Conservation (phyloP, 2,329 filamentous ascomycete species). For the Sclerotinia minor region DNA sequence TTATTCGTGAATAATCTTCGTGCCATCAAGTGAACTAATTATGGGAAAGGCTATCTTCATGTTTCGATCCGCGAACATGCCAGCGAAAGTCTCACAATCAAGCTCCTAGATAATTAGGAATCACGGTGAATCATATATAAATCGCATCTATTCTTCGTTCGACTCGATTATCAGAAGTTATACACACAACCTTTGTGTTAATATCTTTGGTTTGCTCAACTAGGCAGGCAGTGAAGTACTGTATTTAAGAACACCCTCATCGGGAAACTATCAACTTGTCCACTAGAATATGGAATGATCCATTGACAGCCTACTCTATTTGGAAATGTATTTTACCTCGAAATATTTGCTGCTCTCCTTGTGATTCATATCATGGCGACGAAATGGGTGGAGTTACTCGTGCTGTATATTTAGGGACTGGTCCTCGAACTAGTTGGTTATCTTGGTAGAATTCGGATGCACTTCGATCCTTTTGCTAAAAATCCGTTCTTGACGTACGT, state of each 20-base stretch:
- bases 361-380: constrained; percentile 43
- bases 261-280: neutral
- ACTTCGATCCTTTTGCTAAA: constrained; percentile 29
- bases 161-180: neutral
- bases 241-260: neutral
- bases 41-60: neutral
- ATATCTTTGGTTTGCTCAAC: neutral
- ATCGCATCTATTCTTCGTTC: neutral
- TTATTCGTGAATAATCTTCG: neutral
- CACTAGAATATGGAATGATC: neutral
- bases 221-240: neutral
- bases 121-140: neutral
- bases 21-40: neutral
- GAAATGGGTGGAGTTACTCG: constrained; percentile 57
- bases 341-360: constrained; percentile 30
- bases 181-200: neutral
- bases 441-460: constrained; percentile 45
- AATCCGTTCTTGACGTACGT: constrained; percentile 35
- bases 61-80: neutral
- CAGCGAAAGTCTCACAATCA: neutral
- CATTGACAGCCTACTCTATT: neutral
- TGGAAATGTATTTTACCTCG: constrained; percentile 25
- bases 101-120: neutral
- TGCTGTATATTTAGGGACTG: constrained; percentile 55
- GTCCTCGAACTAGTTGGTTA: constrained; percentile 59